Conservation (phyloP, 495 filamentous ascomycete genomes). For the Podospora comata region DNA sequence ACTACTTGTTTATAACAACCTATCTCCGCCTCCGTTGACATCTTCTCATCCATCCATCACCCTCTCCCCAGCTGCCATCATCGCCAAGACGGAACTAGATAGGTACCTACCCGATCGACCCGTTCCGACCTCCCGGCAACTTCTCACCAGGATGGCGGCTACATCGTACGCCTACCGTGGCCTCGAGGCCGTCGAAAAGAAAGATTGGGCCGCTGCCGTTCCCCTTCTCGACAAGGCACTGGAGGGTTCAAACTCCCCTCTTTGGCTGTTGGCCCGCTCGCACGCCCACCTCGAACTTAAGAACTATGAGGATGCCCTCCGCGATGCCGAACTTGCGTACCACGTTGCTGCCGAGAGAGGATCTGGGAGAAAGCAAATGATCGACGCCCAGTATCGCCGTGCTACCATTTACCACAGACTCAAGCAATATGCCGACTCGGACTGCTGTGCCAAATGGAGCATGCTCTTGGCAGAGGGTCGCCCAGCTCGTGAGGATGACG, state of each 20-base stretch:
- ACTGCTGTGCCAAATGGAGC: slow-evolving; percentile 65
- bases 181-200: slow-evolving; percentile 57
- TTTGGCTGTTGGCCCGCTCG: slow-evolving; percentile 85
- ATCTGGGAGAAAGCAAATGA: slow-evolving; percentile 63
- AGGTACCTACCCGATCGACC: neutral
- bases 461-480: slow-evolving; percentile 52
- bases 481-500: slow-evolving; percentile 40
- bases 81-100: neutral
- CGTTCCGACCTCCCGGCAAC: neutral
- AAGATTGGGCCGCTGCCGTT: slow-evolving; percentile 66
- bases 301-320: slow-evolving; percentile 56
- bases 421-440: slow-evolving; percentile 71
- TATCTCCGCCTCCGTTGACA: too few relatives aligned
- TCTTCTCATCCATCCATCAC: too few relatives aligned
- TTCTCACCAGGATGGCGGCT: slow-evolving; percentile 28
- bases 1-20: too few relatives aligned
- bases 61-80: too few relatives aligned
- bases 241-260: slow-evolving; percentile 60
- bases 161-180: slow-evolving; percentile 36
- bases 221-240: slow-evolving; percentile 75
- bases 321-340: slow-evolving; percentile 78
- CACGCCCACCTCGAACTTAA: slow-evolving; percentile 70
- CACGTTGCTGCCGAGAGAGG: slow-evolving; percentile 65
- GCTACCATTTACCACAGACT: slow-evolving; percentile 69
- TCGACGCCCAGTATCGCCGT: slow-evolving; percentile 75